Percentiles rank a stretch among this genome's conserved stretches.
Evolutionary conservation across 176 grass and related monocot genomes (phyloP).

Genomic region (Oryza glaberrima): DNA sequence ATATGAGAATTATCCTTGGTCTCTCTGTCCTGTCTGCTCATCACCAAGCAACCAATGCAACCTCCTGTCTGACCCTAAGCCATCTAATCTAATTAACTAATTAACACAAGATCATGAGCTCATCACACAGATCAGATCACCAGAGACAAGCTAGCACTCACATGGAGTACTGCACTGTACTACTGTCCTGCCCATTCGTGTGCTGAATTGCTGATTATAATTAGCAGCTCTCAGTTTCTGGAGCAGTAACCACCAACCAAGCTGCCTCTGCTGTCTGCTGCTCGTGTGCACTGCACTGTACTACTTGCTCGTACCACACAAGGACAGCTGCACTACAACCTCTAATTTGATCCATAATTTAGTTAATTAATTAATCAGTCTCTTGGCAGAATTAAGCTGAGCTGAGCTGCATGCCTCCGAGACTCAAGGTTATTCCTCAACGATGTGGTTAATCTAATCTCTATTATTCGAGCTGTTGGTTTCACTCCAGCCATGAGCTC

Average conservation of each 20-base stretch:
- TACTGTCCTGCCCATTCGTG: neutral
- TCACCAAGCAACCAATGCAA: neutral
- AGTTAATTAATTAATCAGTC: neutral
- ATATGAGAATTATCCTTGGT: neutral
- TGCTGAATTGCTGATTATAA: neutral
- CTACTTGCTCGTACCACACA: neutral
- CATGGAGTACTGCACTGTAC: neutral
- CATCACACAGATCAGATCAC: neutral
- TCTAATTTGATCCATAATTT: neutral
- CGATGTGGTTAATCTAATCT: neutral
- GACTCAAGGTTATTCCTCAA: neutral
- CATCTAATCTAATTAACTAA: neutral
- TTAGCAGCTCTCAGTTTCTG: neutral
- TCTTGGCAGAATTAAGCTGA: neutral
- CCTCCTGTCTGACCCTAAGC: neutral
- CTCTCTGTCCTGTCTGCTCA: neutral
- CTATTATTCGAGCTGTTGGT: neutral
- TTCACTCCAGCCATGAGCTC: neutral
- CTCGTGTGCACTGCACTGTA: neutral
- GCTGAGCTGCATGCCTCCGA: neutral
- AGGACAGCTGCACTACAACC: neutral
- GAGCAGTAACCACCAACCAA: neutral
- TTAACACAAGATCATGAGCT: neutral
- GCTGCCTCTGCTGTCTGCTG: neutral
- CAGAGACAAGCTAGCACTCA: neutral